Evolutionary conservation across 768 basidiomycete genomes (phyloP).

Genomic region (Kwoniella sp.): DNA sequence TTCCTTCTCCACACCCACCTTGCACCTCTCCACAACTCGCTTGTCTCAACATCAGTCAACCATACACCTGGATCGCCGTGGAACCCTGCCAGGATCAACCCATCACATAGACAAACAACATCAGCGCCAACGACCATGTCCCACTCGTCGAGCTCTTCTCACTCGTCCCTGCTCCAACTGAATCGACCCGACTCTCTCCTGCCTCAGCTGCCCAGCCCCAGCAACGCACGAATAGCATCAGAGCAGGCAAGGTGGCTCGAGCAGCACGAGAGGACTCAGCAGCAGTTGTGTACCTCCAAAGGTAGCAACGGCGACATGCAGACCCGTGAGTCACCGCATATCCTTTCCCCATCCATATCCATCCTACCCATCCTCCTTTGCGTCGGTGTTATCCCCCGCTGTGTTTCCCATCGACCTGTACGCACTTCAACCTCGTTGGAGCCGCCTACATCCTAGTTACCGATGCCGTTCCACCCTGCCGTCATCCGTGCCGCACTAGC

Average conservation of each 20-base stretch:
- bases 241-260: slow-evolving; percentile 15
- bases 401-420: too few species aligned
- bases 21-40: background rate
- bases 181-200: slow-evolving; percentile 14
- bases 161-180: slow-evolving; percentile 18
- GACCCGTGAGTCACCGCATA: background rate
- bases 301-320: slow-evolving; percentile 8
- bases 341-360: background rate
- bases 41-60: background rate
- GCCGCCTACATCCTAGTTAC: too few species aligned
- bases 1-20: background rate
- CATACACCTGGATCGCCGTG: background rate
- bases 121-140: too few species aligned
- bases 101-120: too few species aligned
- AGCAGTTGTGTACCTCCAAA: slow-evolving; percentile 9
- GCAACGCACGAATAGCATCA: background rate
- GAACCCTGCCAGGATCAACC: background rate
- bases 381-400: too few species aligned
- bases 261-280: slow-evolving; percentile 14
- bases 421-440: too few species aligned
- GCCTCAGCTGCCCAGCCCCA: slow-evolving; percentile 1
- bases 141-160: slow-evolving; percentile 9
- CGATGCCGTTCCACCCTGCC: too few species aligned
- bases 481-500: slow-evolving; percentile 1
- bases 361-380: background rate